phyloP scores from a whole-genome alignment of 2,329 filamentous ascomycete species.

The Apiospora malaysiana region DNA sequence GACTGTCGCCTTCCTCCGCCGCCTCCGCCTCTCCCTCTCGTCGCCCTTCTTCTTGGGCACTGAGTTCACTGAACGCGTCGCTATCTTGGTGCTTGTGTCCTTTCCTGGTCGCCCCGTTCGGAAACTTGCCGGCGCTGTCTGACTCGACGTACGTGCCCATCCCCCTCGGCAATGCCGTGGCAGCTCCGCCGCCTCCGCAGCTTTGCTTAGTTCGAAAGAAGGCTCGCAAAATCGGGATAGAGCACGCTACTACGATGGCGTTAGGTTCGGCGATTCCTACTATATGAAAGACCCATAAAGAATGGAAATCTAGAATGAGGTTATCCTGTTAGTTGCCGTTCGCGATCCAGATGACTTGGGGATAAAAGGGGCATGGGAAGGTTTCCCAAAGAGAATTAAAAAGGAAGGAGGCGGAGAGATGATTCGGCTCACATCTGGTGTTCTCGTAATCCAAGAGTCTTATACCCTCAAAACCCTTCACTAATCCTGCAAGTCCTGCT shows the following conservation, averaged over 20 bases:
- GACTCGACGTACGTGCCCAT: not conserved
- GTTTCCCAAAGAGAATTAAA: too few species aligned
- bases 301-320: not conserved
- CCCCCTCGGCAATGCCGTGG: not conserved
- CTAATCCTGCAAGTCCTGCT: not conserved
- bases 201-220: not conserved
- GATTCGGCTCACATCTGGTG: not conserved
- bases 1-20: not conserved
- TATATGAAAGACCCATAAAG: constrained; percentile 4
- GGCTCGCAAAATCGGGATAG: constrained; percentile 22
- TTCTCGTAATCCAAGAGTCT: not conserved
- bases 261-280: constrained; percentile 1
- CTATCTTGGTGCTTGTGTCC: not conserved
- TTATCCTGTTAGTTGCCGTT: not conserved
- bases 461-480: constrained; percentile 2
- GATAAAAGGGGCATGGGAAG: not conserved
- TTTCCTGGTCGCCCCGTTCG: not conserved
- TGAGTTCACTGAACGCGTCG: not conserved
- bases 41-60: not conserved
- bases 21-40: not conserved
- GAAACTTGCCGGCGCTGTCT: not conserved
- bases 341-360: not conserved
- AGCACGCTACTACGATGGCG: not conserved
- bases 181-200: too few species aligned
- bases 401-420: not conserved